Base-by-base conservation (phyloP, 2,329 filamentous ascomycete genomes). In the Geosmithia flava region DNA sequence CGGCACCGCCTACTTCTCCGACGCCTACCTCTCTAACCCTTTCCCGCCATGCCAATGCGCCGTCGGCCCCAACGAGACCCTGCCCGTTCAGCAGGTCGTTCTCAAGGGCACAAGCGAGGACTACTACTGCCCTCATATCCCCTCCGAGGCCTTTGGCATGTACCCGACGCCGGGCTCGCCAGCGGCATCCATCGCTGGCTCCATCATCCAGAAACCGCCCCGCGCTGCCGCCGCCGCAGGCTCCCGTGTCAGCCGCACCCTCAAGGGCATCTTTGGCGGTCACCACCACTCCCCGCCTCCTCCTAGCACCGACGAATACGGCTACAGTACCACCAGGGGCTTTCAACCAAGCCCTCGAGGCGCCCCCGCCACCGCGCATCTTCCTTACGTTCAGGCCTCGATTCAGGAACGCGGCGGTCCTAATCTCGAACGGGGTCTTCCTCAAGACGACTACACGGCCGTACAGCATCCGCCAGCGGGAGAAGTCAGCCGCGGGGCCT, bases 71-170 rank as follows among this genome's bases (percentile, higher is more conserved):
- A 55, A 29, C 56, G 42, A 52, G 55, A n/a, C 53, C 58, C 10
- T 52, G 48, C 4, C 55, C 60, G 48, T 59, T 29, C 58, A 61
- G 19, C 55, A 60, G 29, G 59, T 58, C 42, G 58, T 62, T 40
- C 62, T 64, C 42, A 59, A 55, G 48, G 65, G 62, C 39, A 62
- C 59, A 40, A 69, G 59, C 47, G 64, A 65, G 42, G 65, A 68
- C 49, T 69, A 69, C 50, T 69, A 69, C 53, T 66, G 64, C 45
- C 60, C 63, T 13, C 62, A 62, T 2, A 62, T 69, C 43, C 66
- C 67, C 2, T 67, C 65, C 2, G 63, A 66, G 47, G 65, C 64
- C 5, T 68, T 68, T 51, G 66, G 65, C 51, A 68, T 68, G 65
- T 50, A 44, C 47, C 37, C 48, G 5, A 39, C 42, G 15, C 45